Evolutionary conservation across 768 basidiomycete genomes (phyloP).

Genomic region (Kwoniella mangroviensis): DNA sequence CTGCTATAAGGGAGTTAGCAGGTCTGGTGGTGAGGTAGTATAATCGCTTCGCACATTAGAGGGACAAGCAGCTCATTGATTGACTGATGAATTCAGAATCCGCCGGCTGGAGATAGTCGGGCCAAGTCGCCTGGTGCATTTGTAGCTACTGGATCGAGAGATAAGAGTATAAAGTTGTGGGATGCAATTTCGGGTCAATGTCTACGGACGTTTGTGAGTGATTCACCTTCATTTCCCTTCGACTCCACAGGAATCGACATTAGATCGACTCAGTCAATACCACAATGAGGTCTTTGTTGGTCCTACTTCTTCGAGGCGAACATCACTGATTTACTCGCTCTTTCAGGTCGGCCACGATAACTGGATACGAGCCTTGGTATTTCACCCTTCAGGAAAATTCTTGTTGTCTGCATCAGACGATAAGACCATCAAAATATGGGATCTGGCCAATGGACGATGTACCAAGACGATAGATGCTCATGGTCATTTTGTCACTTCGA

Average conservation of each 20-base stretch:
- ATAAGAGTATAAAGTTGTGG: constrained; percentile 92
- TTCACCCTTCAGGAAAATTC: constrained; percentile 88
- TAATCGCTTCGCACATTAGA: too few relatives aligned
- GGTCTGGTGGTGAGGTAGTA: constrained; percentile 74
- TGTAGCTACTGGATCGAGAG: constrained; percentile 80
- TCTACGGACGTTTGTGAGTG: constrained; percentile 71
- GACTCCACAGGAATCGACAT: too few relatives aligned
- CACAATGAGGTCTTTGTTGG: too few relatives aligned
- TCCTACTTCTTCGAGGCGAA: not conserved
- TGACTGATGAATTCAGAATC: constrained; percentile 52
- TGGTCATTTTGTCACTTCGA: constrained; percentile 76
- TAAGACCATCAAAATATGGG: constrained; percentile 89
- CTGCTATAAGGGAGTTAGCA: constrained; percentile 75
- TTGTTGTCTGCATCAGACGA: constrained; percentile 91
- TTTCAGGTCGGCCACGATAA: constrained; percentile 68
- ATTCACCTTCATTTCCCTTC: not conserved
- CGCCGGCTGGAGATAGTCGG: constrained; percentile 62
- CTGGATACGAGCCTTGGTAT: constrained; percentile 84
- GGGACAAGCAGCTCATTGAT: too few relatives aligned
- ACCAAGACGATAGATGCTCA: constrained; percentile 87
- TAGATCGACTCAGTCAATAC: too few relatives aligned
- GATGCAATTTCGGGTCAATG: constrained; percentile 81
- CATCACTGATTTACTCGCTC: not conserved
- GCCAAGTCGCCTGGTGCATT: constrained; percentile 62
- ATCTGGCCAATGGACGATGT: constrained; percentile 80